Base-by-base conservation (phyloP, 148 eudicot genomes). In the Spergularia marina region DNA sequence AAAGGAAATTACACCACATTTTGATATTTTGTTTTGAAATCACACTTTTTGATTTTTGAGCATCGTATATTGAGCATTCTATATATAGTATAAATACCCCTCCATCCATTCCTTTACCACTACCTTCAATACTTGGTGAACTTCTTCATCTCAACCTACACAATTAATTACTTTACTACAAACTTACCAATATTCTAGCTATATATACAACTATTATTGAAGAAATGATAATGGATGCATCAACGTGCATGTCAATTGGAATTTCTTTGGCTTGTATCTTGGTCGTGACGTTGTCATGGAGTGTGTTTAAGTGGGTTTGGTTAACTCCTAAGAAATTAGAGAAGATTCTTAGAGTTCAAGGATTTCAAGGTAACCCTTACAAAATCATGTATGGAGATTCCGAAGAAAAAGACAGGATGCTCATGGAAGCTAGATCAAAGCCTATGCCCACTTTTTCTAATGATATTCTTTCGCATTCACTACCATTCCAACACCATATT, bases 361-460 rank as follows among this genome's bases (percentile, higher is more conserved):
- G 88, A 0, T 65, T 84, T 70, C 16, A 40, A 0, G 90, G 90
- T n/a, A 85, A 84, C 74, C 41, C 87, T 7, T 89, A 89, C 67
- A 70, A 49, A 76, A n/a, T 85, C 17, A 73, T 82, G 6, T 51
- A 72, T 40, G 90, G 90, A 17, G 89, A 87, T 53, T 67, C 76
- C 12, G 75, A 85, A 12, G 86, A 79, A 9, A 71, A 56, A 69
- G 44, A 74, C n/a, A 64, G 41, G 56, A 82, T 87, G 84, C 17
- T 13, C 0, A 55, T 41, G 10, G 78, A 80, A 30, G 79, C 83
- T 0, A 73, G 58, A 30, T 68, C 73, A 12, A 76, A 80, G 4
- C 83, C 83, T 1, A 68, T 80, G 82, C 12, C 78, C 3, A 8
- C 20, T 5, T 56, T 74, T 6, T 72, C 80, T 2, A 58, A 83